Conservation (phyloP, 1,139 yeast genomes). For the Suhomyces bribrorum region DNA sequence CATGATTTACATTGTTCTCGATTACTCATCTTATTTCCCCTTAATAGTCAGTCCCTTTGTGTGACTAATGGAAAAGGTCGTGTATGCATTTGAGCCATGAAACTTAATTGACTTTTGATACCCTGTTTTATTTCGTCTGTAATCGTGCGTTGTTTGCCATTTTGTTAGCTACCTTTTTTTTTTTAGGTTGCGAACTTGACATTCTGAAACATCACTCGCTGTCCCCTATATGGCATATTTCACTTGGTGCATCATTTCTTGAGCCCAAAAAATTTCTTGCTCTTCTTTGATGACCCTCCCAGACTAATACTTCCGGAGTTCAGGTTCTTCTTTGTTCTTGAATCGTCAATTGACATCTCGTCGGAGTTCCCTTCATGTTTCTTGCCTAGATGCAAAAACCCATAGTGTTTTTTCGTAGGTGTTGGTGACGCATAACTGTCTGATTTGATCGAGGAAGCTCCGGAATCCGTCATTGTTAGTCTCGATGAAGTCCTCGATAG, state of each 20-base stretch:
- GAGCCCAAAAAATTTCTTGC: constrained; percentile 10
- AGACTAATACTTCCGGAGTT: constrained; percentile 14
- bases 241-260: constrained; percentile 1
- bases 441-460: constrained; percentile 13
- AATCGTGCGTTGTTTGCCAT: too few relatives aligned
- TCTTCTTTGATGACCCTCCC: constrained; percentile 11
- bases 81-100: too few relatives aligned
- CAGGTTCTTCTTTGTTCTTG: constrained; percentile 8
- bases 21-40: too few relatives aligned
- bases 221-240: neutral
- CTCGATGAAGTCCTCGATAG: constrained; percentile 12
- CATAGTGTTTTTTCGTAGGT: constrained; percentile 23
- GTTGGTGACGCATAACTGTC: constrained; percentile 3
- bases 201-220: too few relatives aligned
- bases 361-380: constrained; percentile 15
- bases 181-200: too few relatives aligned
- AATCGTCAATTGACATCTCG: constrained; percentile 4
- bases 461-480: constrained; percentile 14
- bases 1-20: too few relatives aligned
- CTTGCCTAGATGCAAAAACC: constrained; percentile 25
- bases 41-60: too few relatives aligned
- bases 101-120: too few relatives aligned
- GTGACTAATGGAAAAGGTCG: too few relatives aligned
- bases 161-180: too few relatives aligned
- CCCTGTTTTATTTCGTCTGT: too few relatives aligned